Percentiles rank a stretch among this genome's conserved stretches.
These are phyloP conservation scores for Leonotis leonurus DNA, from an alignment of 257 asterid species.

Conservation along the genomic window DNA sequence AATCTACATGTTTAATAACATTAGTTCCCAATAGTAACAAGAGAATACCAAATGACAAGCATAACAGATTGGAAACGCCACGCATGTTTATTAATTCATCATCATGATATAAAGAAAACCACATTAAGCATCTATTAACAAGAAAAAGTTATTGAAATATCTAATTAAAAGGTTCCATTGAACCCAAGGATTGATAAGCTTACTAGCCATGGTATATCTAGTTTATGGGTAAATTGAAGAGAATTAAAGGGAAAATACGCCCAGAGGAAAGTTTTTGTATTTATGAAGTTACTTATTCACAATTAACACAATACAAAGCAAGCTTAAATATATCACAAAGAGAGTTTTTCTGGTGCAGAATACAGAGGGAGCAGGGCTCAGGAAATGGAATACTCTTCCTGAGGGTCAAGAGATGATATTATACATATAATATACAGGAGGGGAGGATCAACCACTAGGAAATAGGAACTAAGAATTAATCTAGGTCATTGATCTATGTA, in stretches of 20 bases:
- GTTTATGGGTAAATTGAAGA: background rate
- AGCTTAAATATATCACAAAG: too few species aligned
- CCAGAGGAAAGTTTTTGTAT: too few species aligned
- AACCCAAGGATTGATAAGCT: background rate
- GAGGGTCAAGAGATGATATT: too few species aligned
- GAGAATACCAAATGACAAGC: background rate
- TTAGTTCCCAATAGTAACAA: background rate
- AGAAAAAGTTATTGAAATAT: too few species aligned
- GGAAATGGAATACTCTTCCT: too few species aligned
- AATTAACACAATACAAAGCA: background rate
- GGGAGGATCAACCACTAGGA: too few species aligned
- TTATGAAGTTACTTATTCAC: background rate
- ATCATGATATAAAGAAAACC: constrained; percentile 4
- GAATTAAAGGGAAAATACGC: background rate
- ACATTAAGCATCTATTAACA: background rate
- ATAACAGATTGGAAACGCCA: too few species aligned
- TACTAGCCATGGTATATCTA: background rate
- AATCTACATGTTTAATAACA: constrained; percentile 37
- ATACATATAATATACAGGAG: too few species aligned
- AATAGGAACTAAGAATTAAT: too few species aligned
- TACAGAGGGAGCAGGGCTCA: too few species aligned
- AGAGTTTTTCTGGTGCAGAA: too few species aligned
- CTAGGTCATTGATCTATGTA: too few species aligned
- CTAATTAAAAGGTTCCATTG: background rate
- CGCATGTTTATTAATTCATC: constrained; percentile 1